Base-by-base conservation (phyloP, 352 stramenopile species). In the Globisporangium megalacanthum region DNA sequence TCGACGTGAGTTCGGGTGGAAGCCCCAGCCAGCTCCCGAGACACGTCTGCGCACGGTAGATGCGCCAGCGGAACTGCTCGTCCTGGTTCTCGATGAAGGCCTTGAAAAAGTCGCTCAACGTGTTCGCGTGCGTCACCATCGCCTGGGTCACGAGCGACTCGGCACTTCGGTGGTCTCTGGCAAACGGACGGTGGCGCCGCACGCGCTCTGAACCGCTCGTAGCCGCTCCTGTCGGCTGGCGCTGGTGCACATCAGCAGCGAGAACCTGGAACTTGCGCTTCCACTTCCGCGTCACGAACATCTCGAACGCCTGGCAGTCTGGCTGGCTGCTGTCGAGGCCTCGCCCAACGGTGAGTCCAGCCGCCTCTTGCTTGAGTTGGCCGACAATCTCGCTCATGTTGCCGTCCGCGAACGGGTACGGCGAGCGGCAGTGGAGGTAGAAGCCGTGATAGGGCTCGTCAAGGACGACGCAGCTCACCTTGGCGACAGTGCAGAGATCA, bases 401-500 rank as follows among this genome's bases (percentile, higher is more conserved):
- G 0, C 85, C 87, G 61, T 98, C 95, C 14, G 94, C 93, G 61
- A 91, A 94, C 61, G 89, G 81, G 64, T 98, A 95, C 4, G 94
- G 89, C 13, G 92, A 97, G 44, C 88, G 83, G 49, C 95, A 97
- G 61, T 98, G 94, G 4, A 98, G 69, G 66, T 98, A 98, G 65
- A 92, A 98, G 1, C 92, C 94, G 60, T 98, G 91, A 58, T 97
- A 97, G 29, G 77, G 66, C 49, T 98, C 91, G 49, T 97, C 86
- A 19, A 98, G 66, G 29, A 98, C 74, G 19, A 98, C 72, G 41
- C 94, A 87, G 50, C 83, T 94, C 33, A 96, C 70, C 65, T 98
- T 98, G 3, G 90, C 94, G 25, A 98, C 72, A 0, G 94, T 98
- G 54, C 93, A 98, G 22, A 98, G 68, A 65, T 99, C 95, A 17